Percentiles rank a stretch among this genome's conserved stretches.
phyloP scores from a whole-genome alignment of 768 basidiomycete genomes.

The Clavulina sp. region DNA sequence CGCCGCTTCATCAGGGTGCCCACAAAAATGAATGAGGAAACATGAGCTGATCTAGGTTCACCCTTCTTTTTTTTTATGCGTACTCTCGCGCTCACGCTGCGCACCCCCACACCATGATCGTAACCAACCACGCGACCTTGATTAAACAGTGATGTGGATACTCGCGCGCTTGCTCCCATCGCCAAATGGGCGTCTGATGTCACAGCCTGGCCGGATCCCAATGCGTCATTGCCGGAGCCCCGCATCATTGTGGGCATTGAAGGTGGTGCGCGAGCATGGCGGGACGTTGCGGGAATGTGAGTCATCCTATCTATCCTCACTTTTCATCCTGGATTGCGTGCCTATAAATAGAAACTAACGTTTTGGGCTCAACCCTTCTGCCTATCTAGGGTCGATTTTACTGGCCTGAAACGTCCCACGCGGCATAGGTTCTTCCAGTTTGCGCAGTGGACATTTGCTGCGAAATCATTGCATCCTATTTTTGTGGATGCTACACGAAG shows the following conservation, averaged over 20 bases:
- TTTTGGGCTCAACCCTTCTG: too few species aligned
- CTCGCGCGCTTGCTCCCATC: slow-evolving; percentile 18
- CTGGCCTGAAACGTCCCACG: neutral
- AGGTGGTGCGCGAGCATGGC: neutral
- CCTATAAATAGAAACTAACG: too few species aligned
- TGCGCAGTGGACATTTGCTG: slow-evolving; percentile 28
- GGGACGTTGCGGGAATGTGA: neutral
- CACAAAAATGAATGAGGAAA: too few species aligned
- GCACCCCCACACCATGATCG: too few species aligned
- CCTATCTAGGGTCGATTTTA: neutral
- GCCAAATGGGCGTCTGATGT: slow-evolving; percentile 16
- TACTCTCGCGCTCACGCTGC: too few species aligned
- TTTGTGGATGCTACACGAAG: slow-evolving; percentile 23
- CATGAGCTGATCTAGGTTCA: too few species aligned
- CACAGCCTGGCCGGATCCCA: slow-evolving; percentile 5
- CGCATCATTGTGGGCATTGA: neutral
- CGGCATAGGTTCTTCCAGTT: slow-evolving; percentile 22
- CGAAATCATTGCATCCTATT: slow-evolving; percentile 24
- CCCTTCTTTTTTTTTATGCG: too few species aligned
- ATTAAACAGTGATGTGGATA: too few species aligned
- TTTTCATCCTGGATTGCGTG: too few species aligned
- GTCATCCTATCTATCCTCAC: neutral
- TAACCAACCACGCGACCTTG: too few species aligned
- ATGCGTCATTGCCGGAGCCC: neutral
- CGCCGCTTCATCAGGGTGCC: neutral